A percentile compares a stretch with the other conserved stretches of the same genome.
Evolutionary conservation across 148 eudicot genomes (phyloP).

Genomic region (Persicaria maculosa): DNA sequence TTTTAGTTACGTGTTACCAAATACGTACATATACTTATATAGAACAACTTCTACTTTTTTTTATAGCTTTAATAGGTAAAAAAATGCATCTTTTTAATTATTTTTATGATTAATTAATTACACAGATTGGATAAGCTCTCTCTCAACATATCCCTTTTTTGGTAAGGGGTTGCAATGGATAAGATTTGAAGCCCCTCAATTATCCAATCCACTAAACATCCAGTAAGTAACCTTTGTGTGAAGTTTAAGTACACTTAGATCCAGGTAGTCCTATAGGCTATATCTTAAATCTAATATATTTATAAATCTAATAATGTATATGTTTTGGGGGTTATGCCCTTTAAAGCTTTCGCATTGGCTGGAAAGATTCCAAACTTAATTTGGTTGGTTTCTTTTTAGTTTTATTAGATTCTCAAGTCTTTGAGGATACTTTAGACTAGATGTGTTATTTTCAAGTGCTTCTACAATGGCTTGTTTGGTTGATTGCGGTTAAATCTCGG

Average conservation of each 20-base stretch:
- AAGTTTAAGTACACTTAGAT: neutral
- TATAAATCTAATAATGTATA: too few species aligned
- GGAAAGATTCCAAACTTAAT: neutral
- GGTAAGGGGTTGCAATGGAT: neutral
- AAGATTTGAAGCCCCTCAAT: constrained; percentile 1
- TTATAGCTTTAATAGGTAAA: neutral
- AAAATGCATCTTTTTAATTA: neutral
- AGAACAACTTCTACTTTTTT: neutral
- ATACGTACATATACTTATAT: neutral
- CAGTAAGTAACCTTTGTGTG: neutral
- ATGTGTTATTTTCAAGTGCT: too few species aligned
- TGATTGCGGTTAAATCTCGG: too few species aligned
- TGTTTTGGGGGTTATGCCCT: neutral
- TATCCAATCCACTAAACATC: neutral
- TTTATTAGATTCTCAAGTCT: neutral
- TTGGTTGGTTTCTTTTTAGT: neutral
- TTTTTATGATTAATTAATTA: neutral
- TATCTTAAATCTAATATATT: too few species aligned
- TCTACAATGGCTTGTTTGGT: too few species aligned
- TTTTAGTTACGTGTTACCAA: constrained; percentile 3
- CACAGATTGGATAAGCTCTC: neutral
- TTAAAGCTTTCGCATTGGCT: neutral
- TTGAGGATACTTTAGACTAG: neutral
- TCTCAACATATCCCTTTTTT: neutral
- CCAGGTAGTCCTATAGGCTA: too few species aligned